These are phyloP conservation scores for Penicillium sp. DNA, from an alignment of 2,329 filamentous ascomycete species.

Conservation along the genomic window DNA sequence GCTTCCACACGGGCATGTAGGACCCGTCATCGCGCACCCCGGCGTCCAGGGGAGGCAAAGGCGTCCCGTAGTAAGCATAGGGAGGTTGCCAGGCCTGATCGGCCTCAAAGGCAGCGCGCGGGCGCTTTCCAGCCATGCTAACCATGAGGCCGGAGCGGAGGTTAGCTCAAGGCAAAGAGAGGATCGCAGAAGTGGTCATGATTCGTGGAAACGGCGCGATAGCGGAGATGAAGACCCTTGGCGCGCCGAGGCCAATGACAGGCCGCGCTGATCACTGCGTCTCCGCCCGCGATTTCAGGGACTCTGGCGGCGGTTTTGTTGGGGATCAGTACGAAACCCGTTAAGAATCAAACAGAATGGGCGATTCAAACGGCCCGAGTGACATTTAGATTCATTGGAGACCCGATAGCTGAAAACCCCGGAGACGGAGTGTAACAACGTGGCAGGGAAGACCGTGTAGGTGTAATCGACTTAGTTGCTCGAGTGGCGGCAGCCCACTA, in stretches of 20 bases:
- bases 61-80: constrained; percentile 78
- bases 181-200: neutral
- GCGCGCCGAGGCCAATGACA: neutral
- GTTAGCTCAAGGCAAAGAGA: neutral
- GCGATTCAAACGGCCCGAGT: neutral
- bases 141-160: neutral
- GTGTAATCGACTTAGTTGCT: neutral
- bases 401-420: neutral
- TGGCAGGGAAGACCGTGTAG: neutral
- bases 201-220: neutral
- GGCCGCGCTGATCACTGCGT: neutral
- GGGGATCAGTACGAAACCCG: neutral
- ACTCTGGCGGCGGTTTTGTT: neutral
- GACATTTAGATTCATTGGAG: neutral
- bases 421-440: neutral
- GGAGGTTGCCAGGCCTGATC: constrained; percentile 68
- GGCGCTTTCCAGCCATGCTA: constrained; percentile 60
- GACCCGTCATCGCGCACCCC: constrained; percentile 83
- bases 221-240: neutral
- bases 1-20: constrained; percentile 95
- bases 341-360: neutral
- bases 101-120: constrained; percentile 73
- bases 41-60: constrained; percentile 73
- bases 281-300: neutral
- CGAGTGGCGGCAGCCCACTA: neutral